phyloP scores from a whole-genome alignment of 2,329 filamentous ascomycete genomes.

The Harringtonia aguacate region DNA sequence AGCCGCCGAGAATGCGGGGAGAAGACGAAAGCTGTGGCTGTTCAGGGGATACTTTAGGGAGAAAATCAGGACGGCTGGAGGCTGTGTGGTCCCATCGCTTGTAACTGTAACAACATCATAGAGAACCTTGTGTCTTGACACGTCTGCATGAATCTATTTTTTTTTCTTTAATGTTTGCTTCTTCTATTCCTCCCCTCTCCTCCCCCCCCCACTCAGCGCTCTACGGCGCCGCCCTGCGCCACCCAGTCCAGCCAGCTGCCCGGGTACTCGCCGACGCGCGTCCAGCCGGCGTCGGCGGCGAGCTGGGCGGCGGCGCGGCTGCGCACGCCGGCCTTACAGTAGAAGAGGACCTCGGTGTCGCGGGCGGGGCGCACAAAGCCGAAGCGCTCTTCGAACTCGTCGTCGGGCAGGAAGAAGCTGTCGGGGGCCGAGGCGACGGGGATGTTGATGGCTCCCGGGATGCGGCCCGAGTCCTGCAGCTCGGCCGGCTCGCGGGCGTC shows the following conservation, averaged over 20 bases:
- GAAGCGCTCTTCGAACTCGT: conserved; percentile 76
- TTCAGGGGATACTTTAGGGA: no score
- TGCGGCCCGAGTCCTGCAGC: conserved; percentile 52
- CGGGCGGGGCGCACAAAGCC: conserved; percentile 59
- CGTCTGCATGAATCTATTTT: neutral
- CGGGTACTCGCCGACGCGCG: conserved; percentile 57
- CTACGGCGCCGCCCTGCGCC: conserved; percentile 54
- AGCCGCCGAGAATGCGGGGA: no score
- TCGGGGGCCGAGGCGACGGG: conserved; percentile 70
- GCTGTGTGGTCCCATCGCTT: no score
- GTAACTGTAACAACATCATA: no score
- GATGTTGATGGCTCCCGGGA: conserved; percentile 75
- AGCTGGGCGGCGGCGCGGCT: conserved; percentile 66
- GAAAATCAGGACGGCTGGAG: no score
- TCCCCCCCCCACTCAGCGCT: conserved; percentile 19
- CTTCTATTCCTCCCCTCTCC: no score
- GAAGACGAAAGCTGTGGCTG: no score
- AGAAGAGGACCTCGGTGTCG: conserved; percentile 62
- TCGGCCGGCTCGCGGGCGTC: conserved; percentile 66
- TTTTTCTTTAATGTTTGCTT: neutral
- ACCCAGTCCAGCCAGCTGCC: conserved; percentile 81
- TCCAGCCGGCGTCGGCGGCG: conserved; percentile 68
- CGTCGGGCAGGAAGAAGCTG: conserved; percentile 61
- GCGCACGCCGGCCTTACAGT: conserved; percentile 86
- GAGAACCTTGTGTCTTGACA: neutral